These are phyloP conservation scores for Coemansia sp. DNA, from an alignment of 192 early-diverging fungal species.

Conservation along the genomic window DNA sequence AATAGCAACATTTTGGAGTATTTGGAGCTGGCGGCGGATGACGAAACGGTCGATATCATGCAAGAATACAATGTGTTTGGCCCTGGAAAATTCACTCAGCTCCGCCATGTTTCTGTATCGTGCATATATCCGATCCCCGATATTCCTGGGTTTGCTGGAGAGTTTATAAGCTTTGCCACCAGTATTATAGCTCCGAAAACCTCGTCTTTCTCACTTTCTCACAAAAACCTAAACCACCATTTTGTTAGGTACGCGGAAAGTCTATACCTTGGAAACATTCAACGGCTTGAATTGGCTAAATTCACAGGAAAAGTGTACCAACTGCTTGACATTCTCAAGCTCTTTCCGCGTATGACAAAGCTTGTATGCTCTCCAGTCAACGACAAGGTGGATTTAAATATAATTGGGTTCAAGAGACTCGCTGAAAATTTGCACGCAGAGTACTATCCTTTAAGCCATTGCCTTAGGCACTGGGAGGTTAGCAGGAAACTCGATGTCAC, in stretches of 20 bases:
- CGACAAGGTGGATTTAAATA: too few species aligned
- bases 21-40: slow-evolving; percentile 9
- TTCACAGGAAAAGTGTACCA: neutral
- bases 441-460: too few species aligned
- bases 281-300: neutral
- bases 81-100: neutral
- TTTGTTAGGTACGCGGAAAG: neutral
- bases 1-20: slow-evolving; percentile 9
- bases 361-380: neutral
- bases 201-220: neutral
- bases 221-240: too few species aligned
- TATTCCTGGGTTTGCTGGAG: too few species aligned
- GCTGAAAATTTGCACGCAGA: too few species aligned
- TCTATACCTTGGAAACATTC: neutral
- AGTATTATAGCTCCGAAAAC: neutral
- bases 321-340: neutral
- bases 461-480: too few species aligned
- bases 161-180: neutral
- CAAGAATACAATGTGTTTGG: slow-evolving; percentile 10
- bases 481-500: too few species aligned
- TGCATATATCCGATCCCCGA: too few species aligned
- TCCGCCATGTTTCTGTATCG: neutral
- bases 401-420: too few species aligned
- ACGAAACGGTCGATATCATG: slow-evolving; percentile 10
- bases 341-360: neutral